These are phyloP conservation scores for Kandelia obovata DNA, from an alignment of 345 rosid genomes.

Conservation along the genomic window DNA sequence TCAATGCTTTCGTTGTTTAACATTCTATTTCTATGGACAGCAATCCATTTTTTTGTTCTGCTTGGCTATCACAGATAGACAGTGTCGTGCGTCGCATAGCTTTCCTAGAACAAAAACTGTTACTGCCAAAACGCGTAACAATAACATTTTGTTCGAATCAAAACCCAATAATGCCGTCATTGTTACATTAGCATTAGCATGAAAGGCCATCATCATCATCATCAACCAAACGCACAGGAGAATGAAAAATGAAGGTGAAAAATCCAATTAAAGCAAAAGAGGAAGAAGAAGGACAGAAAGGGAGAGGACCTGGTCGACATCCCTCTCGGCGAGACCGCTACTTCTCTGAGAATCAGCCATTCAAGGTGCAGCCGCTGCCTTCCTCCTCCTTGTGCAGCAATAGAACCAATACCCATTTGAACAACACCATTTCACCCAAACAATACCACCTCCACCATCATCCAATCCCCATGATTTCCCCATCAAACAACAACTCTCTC, in stretches of 20 bases:
- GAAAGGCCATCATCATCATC: neutral
- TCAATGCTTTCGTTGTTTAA: no score
- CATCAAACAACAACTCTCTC: constrained; percentile 18
- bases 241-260: neutral
- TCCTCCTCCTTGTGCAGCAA: neutral
- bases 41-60: neutral
- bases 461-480: constrained; percentile 19
- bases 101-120: no score
- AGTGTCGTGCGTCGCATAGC: no score
- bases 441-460: constrained; percentile 15
- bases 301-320: constrained; percentile 63
- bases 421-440: constrained; percentile 30
- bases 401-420: constrained; percentile 50
- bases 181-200: neutral
- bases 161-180: no score
- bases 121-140: no score
- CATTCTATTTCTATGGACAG: neutral
- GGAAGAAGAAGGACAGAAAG: neutral
- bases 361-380: constrained; percentile 41
- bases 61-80: neutral
- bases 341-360: constrained; percentile 71
- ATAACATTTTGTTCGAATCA: no score
- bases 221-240: no score
- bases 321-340: constrained; percentile 62
- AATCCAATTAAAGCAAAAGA: neutral